Evolutionary conservation across 192 early-diverging fungal genomes (phyloP), one percentile per base, ranked within the genome.

Genomic region (Coemansia sp.): DNA sequence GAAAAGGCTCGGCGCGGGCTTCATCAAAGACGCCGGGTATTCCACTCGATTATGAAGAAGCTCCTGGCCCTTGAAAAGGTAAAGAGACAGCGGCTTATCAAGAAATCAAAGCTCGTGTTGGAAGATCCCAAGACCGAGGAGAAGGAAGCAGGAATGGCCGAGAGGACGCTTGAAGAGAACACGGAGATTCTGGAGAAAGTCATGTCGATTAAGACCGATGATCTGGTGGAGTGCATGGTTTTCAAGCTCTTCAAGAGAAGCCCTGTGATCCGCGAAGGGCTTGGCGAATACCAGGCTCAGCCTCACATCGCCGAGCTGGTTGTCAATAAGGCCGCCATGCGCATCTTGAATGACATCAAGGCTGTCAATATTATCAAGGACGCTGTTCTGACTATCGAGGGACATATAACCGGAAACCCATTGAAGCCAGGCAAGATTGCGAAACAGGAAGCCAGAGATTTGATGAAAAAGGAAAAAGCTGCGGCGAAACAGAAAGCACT

Each of bases 211-310:
- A 30, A 52, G 20, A 34, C 44, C 3, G 59, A 52, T 10, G 60
- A 57, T 41, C 58, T 72, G 30, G 59, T 56, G 4, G 43, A 66
- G 43, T 72, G 71, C 15, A 33, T 72, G 59, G 26, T 62, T 46
- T 26, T 26, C 30, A 56, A 56, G 60, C 21, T 72, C 20, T 53
- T 46, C 11, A 66, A 66, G 59, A 56, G 60, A 48, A 58, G 63
- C 23, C 63, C 41, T 4, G 2, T 46, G 21, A 6, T 66, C 33
- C 43, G 21, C 12, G 57, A 72, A 11, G 34, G 16, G 0, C 51
- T 66, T 2, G 71, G 36, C 34, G 21, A 52, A 38, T 41, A 48
- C 11, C 5, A 59, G 14, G 12, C 60, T 8, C 14, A 63, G 20
- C 15, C 48, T 11, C 41, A 67, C 26, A 26, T 62, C 3, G 46